Percentiles rank a stretch among this genome's conserved stretches.
phyloP scores from a whole-genome alignment of 768 basidiomycete species.

The Cyathus striatus region DNA sequence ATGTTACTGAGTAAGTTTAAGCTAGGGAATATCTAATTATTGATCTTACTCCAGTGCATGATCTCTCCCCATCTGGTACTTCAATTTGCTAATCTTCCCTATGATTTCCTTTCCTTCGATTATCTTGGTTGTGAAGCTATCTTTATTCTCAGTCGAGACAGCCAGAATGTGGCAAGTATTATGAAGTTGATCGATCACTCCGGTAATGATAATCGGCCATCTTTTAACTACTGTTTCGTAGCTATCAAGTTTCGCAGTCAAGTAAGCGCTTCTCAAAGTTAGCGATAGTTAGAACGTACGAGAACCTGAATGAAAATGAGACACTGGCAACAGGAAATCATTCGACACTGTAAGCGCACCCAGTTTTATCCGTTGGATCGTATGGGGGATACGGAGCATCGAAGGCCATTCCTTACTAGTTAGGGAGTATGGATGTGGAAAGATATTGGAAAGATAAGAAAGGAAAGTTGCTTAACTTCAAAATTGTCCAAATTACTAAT shows the following conservation, averaged over 20 bases:
- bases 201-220: constrained; percentile 84
- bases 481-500: too few species aligned
- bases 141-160: constrained; percentile 18
- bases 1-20: background rate
- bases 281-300: constrained; percentile 34
- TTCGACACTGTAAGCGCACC: constrained; percentile 45
- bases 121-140: constrained; percentile 36
- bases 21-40: background rate
- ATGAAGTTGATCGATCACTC: constrained; percentile 72
- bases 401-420: constrained; percentile 4
- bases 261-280: background rate
- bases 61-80: constrained; percentile 86
- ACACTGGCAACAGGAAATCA: too few species aligned
- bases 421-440: too few species aligned
- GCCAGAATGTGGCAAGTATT: constrained; percentile 61
- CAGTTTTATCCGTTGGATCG: constrained; percentile 64
- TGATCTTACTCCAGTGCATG: constrained; percentile 54
- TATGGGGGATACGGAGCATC: constrained; percentile 65
- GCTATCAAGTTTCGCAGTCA: constrained; percentile 26
- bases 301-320: too few species aligned
- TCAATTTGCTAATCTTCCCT: constrained; percentile 65
- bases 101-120: constrained; percentile 80
- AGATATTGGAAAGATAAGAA: too few species aligned
- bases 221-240: constrained; percentile 76
- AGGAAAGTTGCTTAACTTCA: too few species aligned